Evolutionary conservation across 2,329 filamentous ascomycete genomes (phyloP).

Genomic region (Talaromyces sp.): DNA sequence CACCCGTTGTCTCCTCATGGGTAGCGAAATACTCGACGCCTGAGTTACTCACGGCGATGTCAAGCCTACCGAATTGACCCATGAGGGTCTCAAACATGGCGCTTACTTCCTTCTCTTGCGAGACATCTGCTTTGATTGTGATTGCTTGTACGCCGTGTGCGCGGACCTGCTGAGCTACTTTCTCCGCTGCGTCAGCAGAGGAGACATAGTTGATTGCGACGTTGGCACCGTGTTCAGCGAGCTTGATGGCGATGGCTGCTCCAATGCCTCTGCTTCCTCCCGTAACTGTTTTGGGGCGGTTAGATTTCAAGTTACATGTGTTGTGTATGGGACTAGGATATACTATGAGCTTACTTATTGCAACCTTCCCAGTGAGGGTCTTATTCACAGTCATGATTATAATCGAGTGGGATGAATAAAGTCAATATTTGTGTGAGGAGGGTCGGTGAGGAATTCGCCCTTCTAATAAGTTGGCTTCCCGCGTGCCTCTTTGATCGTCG

Average conservation of each 20-base stretch:
- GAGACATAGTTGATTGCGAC: constrained; percentile 23
- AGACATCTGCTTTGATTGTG: constrained; percentile 24
- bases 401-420: neutral
- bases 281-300: constrained; percentile 15
- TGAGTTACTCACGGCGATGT: constrained; percentile 27
- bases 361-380: constrained; percentile 24
- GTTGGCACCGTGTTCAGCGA: constrained; percentile 20
- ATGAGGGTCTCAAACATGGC: constrained; percentile 20
- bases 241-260: constrained; percentile 23
- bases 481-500: neutral
- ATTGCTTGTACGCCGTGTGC: constrained; percentile 15
- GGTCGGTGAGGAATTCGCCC: neutral
- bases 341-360: constrained; percentile 13
- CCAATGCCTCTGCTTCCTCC: constrained; percentile 28
- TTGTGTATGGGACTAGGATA: neutral
- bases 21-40: constrained; percentile 25
- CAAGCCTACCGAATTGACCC: constrained; percentile 19
- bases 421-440: neutral
- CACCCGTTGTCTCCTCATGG: constrained; percentile 13
- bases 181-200: constrained; percentile 15
- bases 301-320: neutral
- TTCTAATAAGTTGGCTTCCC: neutral
- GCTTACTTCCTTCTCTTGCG: constrained; percentile 16
- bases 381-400: constrained; percentile 19
- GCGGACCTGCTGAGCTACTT: constrained; percentile 14